These are phyloP conservation scores for Chrysoporthe deuterocubensis DNA, from an alignment of 2,329 filamentous ascomycete species.

Conservation along the genomic window DNA sequence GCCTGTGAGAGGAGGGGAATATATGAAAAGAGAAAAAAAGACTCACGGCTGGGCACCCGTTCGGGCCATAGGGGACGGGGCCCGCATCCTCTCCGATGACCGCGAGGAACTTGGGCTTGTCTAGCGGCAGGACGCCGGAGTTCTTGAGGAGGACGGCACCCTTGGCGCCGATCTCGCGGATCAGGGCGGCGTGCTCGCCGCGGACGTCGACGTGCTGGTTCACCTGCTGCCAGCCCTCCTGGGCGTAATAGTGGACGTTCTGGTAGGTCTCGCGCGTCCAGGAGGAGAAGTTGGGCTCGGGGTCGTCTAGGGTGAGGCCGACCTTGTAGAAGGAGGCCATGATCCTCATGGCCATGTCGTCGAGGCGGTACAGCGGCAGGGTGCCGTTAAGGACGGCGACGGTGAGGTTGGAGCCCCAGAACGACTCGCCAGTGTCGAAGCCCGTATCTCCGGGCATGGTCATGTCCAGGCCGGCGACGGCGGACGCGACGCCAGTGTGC, in stretches of 20 bases:
- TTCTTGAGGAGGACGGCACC: conserved; percentile 93
- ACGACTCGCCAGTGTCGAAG: conserved; percentile 75
- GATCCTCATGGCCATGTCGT: conserved; percentile 90
- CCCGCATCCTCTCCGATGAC: conserved; percentile 86
- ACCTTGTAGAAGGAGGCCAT: conserved; percentile 73
- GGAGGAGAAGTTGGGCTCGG: conserved; percentile 79
- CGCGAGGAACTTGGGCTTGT: conserved; percentile 73
- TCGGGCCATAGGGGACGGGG: conserved; percentile 73
- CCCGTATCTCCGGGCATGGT: conserved; percentile 83
- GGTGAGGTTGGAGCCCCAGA: conserved; percentile 87
- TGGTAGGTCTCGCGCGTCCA: conserved; percentile 79
- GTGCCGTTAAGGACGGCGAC: conserved; percentile 88
- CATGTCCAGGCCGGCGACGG: conserved; percentile 75
- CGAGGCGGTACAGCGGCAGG: conserved; percentile 81
- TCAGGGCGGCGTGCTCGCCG: conserved; percentile 70
- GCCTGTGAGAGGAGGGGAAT: too few species aligned
- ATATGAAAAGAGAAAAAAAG: too few species aligned
- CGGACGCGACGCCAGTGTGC: conserved; percentile 67
- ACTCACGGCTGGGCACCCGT: conserved; percentile 61
- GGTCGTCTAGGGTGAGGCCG: conserved; percentile 54
- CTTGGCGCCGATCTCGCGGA: conserved; percentile 77
- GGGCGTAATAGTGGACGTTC: conserved; percentile 62
- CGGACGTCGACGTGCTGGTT: conserved; percentile 87
- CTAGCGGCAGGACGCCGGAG: conserved; percentile 73
- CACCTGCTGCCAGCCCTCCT: conserved; percentile 67